phyloP scores from a whole-genome alignment of 228 moss, liverwort and hornwort species.

The Sphagnum fallax region DNA sequence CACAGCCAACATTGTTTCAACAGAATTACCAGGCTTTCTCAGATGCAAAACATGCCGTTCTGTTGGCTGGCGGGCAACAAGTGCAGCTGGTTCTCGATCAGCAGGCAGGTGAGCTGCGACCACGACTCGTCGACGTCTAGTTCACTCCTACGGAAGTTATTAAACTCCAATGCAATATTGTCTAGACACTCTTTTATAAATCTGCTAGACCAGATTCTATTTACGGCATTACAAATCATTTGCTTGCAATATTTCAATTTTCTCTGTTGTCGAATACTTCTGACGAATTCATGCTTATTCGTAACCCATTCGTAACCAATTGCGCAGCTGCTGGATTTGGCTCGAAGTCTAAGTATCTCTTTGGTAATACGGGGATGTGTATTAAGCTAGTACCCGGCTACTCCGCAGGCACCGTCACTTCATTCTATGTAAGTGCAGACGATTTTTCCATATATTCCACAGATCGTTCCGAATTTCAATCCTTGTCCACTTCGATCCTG shows the following conservation, averaged over 20 bases:
- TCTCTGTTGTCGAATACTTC: too few relatives aligned
- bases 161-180: too few relatives aligned
- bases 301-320: background rate
- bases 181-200: too few relatives aligned
- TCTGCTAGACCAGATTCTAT: too few relatives aligned
- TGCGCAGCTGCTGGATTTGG: conserved; percentile 31
- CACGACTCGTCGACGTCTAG: too few relatives aligned
- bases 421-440: conserved; percentile 21
- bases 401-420: conserved; percentile 41
- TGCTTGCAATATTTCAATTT: too few relatives aligned
- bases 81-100: background rate
- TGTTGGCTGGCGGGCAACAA: background rate
- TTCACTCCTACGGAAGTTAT: too few relatives aligned
- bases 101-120: background rate
- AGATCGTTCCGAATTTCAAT: background rate
- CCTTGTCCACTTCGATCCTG: background rate
- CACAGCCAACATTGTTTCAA: too few relatives aligned
- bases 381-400: conserved; percentile 34
- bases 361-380: conserved; percentile 33
- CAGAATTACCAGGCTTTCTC: too few relatives aligned
- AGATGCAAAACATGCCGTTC: too few relatives aligned
- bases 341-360: conserved; percentile 26
- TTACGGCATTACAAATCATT: too few relatives aligned
- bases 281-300: too few relatives aligned
- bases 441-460: background rate